These are phyloP conservation scores for Achaetomiella virescens DNA, from an alignment of 495 filamentous ascomycete species.

Conservation along the genomic window DNA sequence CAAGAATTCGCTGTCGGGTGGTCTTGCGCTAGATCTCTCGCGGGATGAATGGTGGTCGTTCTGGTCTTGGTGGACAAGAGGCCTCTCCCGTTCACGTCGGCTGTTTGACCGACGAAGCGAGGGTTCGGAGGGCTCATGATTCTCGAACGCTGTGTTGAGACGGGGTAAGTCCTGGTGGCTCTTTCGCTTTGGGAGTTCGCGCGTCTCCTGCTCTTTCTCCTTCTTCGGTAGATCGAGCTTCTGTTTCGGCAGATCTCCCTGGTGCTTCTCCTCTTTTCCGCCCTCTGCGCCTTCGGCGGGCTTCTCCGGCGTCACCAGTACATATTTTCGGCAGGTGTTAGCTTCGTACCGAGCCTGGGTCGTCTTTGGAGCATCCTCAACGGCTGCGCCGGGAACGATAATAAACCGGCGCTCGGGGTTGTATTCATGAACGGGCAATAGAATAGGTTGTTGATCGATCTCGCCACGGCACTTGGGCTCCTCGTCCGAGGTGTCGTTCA, in stretches of 20 bases:
- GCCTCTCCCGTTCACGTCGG: constrained; percentile 21
- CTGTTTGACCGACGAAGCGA: constrained; percentile 18
- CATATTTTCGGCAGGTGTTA: constrained; percentile 38
- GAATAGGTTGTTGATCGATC: constrained; percentile 37
- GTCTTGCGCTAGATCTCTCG: constrained; percentile 8
- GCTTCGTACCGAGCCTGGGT: constrained; percentile 32
- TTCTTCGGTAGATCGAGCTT: neutral
- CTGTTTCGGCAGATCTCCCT: constrained; percentile 6
- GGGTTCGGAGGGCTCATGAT: constrained; percentile 9
- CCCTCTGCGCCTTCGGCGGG: neutral
- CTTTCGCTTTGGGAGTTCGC: constrained; percentile 27
- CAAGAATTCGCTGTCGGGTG: constrained; percentile 28
- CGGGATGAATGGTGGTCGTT: constrained; percentile 2
- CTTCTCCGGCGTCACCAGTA: constrained; percentile 16
- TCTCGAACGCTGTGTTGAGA: constrained; percentile 26
- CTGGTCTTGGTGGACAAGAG: constrained; percentile 17
- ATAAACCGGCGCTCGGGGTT: constrained; percentile 47
- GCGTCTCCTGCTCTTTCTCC: constrained; percentile 1
- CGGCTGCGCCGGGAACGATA: constrained; percentile 28
- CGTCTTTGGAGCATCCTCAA: constrained; percentile 15
- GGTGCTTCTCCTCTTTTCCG: constrained; percentile 13
- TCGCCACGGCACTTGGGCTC: constrained; percentile 39
- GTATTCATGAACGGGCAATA: constrained; percentile 36
- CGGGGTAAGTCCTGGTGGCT: constrained; percentile 35
- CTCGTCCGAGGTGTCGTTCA: constrained; percentile 26